Evolutionary conservation across 768 basidiomycete genomes (phyloP).

Genomic region (Fomitopsis pulvina): DNA sequence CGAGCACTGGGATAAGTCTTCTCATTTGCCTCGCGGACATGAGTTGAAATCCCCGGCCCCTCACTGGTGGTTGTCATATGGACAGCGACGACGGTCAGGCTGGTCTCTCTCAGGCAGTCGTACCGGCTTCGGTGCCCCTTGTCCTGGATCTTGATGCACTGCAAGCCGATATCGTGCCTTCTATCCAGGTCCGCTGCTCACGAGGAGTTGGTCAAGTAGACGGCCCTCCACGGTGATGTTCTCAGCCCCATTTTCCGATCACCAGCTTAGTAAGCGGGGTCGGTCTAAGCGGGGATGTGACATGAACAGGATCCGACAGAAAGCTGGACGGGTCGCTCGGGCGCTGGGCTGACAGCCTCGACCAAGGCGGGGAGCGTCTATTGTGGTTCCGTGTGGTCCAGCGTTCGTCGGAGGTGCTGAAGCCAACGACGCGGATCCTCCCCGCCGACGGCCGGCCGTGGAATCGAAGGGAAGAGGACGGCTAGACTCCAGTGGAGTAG

Average conservation of each 20-base stretch:
- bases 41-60: background rate
- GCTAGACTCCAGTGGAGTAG: background rate
- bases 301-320: background rate
- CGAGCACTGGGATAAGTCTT: background rate
- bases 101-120: background rate
- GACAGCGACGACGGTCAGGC: background rate
- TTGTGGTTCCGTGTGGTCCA: background rate
- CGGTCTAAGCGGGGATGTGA: background rate
- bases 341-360: background rate
- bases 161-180: background rate
- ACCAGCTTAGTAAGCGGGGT: background rate
- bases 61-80: background rate
- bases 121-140: background rate
- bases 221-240: too few species aligned
- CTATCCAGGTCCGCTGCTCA: background rate
- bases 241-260: background rate
- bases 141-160: background rate
- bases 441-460: background rate
- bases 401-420: background rate
- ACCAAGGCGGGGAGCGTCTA: background rate
- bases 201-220: background rate
- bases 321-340: background rate
- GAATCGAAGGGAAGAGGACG: background rate
- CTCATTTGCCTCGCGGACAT: background rate
- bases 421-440: background rate